phyloP scores from a whole-genome alignment of 2,329 filamentous ascomycete genomes.

The Aspergillus transmontanensis region DNA sequence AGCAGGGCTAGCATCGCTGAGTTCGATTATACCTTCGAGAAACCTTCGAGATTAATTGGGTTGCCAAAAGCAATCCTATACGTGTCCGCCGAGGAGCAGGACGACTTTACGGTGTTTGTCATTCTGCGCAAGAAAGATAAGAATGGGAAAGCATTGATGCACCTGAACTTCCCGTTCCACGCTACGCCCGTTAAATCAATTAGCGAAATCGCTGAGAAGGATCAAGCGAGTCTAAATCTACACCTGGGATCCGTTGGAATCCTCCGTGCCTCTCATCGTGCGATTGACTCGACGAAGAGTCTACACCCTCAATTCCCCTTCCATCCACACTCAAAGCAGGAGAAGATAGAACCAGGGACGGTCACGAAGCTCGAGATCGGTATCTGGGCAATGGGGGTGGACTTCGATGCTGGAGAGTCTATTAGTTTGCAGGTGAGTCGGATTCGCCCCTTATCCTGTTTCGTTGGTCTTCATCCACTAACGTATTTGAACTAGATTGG shows the following conservation, averaged over 20 bases:
- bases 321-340: constrained; percentile 44
- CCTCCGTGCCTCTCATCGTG: constrained; percentile 49
- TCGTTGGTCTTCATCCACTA: background rate
- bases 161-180: constrained; percentile 48
- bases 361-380: constrained; percentile 52
- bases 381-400: constrained; percentile 51
- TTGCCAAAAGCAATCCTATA: constrained; percentile 52
- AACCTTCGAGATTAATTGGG: constrained; percentile 47
- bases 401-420: constrained; percentile 48
- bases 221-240: constrained; percentile 44
- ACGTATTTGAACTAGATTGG: constrained; percentile 23
- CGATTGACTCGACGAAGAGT: constrained; percentile 35
- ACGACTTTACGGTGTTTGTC: constrained; percentile 52
- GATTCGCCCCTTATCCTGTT: background rate
- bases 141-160: constrained; percentile 45
- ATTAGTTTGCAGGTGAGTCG: constrained; percentile 25
- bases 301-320: constrained; percentile 38
- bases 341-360: constrained; percentile 45
- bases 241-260: constrained; percentile 49
- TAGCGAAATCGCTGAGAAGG: constrained; percentile 33
- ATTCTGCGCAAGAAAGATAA: constrained; percentile 49
- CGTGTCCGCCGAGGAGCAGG: constrained; percentile 44
- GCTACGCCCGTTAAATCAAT: constrained; percentile 34
- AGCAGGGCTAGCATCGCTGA: constrained; percentile 21
- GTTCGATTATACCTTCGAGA: constrained; percentile 46